These are phyloP conservation scores for Eragrostis curvula DNA, from an alignment of 176 grass and related monocot species.

Conservation along the genomic window DNA sequence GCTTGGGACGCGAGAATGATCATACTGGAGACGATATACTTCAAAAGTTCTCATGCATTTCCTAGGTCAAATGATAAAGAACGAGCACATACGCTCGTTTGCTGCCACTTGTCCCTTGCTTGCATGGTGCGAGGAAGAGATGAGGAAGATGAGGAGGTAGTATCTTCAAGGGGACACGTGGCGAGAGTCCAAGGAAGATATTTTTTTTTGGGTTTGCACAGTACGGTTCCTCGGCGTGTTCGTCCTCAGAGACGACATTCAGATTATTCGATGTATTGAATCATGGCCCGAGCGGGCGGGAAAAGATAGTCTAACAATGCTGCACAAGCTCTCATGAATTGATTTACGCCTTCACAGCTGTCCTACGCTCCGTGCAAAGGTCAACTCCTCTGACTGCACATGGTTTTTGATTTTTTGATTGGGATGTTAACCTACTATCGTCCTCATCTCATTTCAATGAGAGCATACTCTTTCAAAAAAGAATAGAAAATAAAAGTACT, in stretches of 20 bases:
- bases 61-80: not conserved
- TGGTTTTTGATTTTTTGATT: constrained; percentile 45
- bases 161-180: constrained; percentile 28
- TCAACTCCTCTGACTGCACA: constrained; percentile 56
- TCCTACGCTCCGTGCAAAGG: constrained; percentile 20
- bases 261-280: constrained; percentile 25
- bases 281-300: not conserved
- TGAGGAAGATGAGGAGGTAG: not conserved
- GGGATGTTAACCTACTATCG: constrained; percentile 35
- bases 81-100: not conserved
- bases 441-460: no score
- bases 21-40: not conserved
- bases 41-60: constrained; percentile 25
- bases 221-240: not conserved
- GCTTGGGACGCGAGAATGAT: not conserved
- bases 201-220: not conserved
- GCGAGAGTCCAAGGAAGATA: constrained; percentile 8
- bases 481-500: not conserved
- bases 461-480: not conserved
- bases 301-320: constrained; percentile 24
- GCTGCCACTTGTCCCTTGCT: constrained; percentile 44
- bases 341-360: constrained; percentile 38
- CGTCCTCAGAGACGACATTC: constrained; percentile 29
- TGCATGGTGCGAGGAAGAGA: not conserved
- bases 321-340: constrained; percentile 15